Conservation (phyloP, 83 land plant genomes). For the Thuja plicata region DNA sequence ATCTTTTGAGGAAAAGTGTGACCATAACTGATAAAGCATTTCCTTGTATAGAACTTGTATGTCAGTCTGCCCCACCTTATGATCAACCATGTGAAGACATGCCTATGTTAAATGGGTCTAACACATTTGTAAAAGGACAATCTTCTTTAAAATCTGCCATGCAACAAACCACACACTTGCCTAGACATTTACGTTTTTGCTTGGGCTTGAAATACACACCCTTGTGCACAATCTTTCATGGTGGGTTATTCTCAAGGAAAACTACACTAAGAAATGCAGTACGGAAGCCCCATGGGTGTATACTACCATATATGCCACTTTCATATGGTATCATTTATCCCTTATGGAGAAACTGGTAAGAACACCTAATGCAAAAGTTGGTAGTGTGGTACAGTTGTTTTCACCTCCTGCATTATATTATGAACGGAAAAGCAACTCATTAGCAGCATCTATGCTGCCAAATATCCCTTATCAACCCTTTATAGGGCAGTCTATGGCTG, state of each 20-base stretch:
- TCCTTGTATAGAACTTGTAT: not conserved
- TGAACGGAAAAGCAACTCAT: not conserved
- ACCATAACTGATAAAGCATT: not conserved
- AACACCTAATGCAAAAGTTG: not conserved
- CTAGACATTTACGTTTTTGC: not conserved
- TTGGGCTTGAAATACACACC: not conserved
- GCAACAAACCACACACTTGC: not conserved
- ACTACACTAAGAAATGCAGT: not conserved
- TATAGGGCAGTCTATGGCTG: not conserved
- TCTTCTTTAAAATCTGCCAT: not conserved
- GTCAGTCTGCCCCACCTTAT: not conserved
- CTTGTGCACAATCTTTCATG: not conserved
- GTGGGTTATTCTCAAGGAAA: not conserved
- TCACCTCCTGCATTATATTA: not conserved
- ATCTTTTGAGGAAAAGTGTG: not conserved
- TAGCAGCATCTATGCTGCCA: not conserved
- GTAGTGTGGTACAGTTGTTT: conserved; percentile 5
- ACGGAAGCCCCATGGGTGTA: not conserved
- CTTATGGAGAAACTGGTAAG: not conserved
- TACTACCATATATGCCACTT: not conserved
- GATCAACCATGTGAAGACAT: not conserved
- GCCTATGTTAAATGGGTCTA: not conserved
- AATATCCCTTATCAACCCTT: not conserved
- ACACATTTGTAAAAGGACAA: not conserved
- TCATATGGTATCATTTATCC: conserved; percentile 5